Evolutionary conservation across 345 rosid species (phyloP).

Genomic region (Leavenworthia alabamica): DNA sequence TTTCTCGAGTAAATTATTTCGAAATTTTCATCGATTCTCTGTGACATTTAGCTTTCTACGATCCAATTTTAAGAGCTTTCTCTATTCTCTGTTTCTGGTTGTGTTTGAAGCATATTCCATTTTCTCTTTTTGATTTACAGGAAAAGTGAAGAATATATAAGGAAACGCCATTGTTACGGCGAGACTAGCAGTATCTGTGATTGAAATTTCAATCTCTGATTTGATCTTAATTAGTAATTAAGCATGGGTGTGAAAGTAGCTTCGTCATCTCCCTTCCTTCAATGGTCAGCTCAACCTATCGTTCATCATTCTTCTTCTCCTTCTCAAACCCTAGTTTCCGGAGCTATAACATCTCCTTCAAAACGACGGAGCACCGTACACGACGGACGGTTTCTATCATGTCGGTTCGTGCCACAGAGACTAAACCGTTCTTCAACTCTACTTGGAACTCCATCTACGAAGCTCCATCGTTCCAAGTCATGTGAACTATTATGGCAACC

Average conservation of each 20-base stretch:
- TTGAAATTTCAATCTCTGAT: too few relatives aligned
- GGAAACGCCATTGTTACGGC: constrained; percentile 2
- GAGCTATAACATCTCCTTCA: constrained; percentile 53
- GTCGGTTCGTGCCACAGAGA: constrained; percentile 34
- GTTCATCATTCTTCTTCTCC: constrained; percentile 39
- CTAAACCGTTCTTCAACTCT: constrained; percentile 43
- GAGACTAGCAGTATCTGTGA: not conserved
- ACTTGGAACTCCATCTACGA: constrained; percentile 35
- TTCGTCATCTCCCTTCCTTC: constrained; percentile 39
- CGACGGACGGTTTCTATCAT: constrained; percentile 19
- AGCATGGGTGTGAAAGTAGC: constrained; percentile 65
- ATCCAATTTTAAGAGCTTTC: constrained; percentile 1
- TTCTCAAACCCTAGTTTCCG: constrained; percentile 54
- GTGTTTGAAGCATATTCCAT: not conserved
- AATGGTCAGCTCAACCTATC: constrained; percentile 54
- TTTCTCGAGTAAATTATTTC: not conserved
- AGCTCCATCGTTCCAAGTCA: constrained; percentile 43
- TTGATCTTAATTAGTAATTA: not conserved
- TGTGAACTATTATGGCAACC: constrained; percentile 33
- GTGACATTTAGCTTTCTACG: constrained; percentile 10
- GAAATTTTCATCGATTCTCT: constrained; percentile 14
- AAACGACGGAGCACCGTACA: constrained; percentile 35
- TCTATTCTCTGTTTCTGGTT: not conserved
- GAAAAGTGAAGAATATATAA: not conserved
- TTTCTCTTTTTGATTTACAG: constrained; percentile 23